phyloP scores from a whole-genome alignment of 805 yeast genomes.

The Zygoascus bituminiphila region DNA sequence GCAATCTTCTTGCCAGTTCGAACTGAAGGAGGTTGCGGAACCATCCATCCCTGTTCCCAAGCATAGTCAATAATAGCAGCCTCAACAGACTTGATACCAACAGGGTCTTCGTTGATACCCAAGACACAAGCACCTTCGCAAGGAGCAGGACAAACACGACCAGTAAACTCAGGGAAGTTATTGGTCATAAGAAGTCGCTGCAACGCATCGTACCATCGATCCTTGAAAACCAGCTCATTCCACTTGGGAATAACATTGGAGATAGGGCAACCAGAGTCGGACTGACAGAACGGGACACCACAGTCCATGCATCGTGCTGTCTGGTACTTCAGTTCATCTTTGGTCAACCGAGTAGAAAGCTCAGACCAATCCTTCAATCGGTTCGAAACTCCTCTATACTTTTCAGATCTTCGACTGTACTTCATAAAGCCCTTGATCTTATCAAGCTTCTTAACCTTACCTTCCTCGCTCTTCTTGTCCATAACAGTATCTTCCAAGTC shows the following conservation, averaged over 20 bases:
- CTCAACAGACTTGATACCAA: constrained; percentile 92
- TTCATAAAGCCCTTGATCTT: constrained; percentile 88
- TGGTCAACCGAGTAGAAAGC: constrained; percentile 67
- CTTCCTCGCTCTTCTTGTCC: constrained; percentile 57
- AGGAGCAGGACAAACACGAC: constrained; percentile 98
- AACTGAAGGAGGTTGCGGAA: constrained; percentile 64
- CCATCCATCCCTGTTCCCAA: constrained; percentile 94
- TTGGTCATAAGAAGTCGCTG: constrained; percentile 90
- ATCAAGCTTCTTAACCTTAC: constrained; percentile 56
- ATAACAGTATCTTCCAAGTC: constrained; percentile 85
- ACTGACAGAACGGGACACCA: constrained; percentile 98
- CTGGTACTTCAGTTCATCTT: constrained; percentile 81
- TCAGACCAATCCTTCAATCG: constrained; percentile 92
- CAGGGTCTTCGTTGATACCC: constrained; percentile 90
- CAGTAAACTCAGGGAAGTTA: constrained; percentile 97
- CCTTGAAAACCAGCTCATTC: constrained; percentile 92
- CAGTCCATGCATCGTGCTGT: constrained; percentile 99
- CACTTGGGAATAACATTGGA: constrained; percentile 96
- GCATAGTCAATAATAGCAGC: constrained; percentile 95
- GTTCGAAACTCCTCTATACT: constrained; percentile 65
- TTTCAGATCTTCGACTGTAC: constrained; percentile 82
- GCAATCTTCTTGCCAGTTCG: constrained; percentile 87
- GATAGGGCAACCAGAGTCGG: constrained; percentile 97
- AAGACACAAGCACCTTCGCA: constrained; percentile 96
- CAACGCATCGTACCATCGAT: constrained; percentile 89